Conservation (phyloP, 2,329 filamentous ascomycete genomes). For the Ophiostoma ips region DNA sequence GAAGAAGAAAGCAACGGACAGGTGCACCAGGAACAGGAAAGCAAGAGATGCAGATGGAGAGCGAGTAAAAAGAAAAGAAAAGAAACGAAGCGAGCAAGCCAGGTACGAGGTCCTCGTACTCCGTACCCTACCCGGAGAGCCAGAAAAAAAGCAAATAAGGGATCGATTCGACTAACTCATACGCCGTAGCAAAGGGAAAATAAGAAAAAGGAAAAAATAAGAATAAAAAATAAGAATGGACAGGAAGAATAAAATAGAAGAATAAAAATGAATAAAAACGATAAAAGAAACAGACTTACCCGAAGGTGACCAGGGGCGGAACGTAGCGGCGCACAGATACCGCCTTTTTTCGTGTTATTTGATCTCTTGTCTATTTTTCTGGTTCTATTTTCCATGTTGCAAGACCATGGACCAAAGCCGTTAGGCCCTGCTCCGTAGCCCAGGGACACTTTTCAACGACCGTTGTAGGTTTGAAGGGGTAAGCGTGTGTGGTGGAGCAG, state of each 20-base stretch:
- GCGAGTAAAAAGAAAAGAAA: no score
- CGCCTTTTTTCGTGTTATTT: neutral
- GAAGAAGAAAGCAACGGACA: neutral
- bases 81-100: no score
- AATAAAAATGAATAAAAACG: neutral
- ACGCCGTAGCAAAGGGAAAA: no score
- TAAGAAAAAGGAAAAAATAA: no score
- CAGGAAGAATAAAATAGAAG: neutral
- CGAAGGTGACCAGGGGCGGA: conserved; percentile 8
- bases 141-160: no score
- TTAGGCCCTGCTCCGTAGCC: conserved; percentile 13
- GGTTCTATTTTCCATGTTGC: neutral
- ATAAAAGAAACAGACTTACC: conserved; percentile 6
- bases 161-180: no score
- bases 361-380: neutral
- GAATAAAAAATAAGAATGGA: no score
- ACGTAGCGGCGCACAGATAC: conserved; percentile 12
- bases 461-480: conserved; percentile 14
- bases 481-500: conserved; percentile 8
- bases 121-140: no score
- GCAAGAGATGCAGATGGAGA: no score
- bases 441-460: conserved; percentile 12
- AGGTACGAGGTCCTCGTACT: no score
- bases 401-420: conserved; percentile 9
- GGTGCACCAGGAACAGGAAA: no score